These are phyloP conservation scores for Eutrema heterophyllum DNA, from an alignment of 345 rosid genomes.

Conservation along the genomic window DNA sequence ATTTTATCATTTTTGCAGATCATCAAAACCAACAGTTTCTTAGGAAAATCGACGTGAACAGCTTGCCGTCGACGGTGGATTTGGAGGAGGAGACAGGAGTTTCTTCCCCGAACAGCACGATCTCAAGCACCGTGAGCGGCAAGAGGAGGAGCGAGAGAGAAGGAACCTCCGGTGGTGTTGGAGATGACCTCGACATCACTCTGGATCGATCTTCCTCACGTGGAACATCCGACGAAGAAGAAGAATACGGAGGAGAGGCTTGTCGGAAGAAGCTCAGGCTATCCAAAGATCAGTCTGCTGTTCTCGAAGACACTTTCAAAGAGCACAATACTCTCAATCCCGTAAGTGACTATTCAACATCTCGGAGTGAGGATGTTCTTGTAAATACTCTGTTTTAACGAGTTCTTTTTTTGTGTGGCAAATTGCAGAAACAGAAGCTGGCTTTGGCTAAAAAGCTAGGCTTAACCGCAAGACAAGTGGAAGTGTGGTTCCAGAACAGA, in stretches of 20 bases:
- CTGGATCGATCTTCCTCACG: constrained; percentile 63
- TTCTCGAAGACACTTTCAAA: constrained; percentile 91
- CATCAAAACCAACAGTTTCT: constrained; percentile 43
- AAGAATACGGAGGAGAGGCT: constrained; percentile 84
- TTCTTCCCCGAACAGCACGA: constrained; percentile 92
- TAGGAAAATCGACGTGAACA: constrained; percentile 83
- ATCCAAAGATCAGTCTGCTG: constrained; percentile 89
- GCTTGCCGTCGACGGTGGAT: constrained; percentile 54
- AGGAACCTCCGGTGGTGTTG: constrained; percentile 25
- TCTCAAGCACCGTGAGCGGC: constrained; percentile 77
- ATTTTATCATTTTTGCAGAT: constrained; percentile 3
- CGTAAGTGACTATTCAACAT: constrained; percentile 40
- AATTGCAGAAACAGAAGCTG: constrained; percentile 79
- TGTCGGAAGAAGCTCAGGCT: constrained; percentile 96
- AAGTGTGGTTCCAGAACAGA: constrained; percentile 99
- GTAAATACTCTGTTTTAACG: background rate
- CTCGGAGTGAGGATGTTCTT: background rate
- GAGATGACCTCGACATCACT: constrained; percentile 54
- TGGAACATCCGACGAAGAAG: constrained; percentile 55
- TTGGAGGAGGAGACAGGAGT: constrained; percentile 85
- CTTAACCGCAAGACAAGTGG: constrained; percentile 88
- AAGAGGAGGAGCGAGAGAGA: constrained; percentile 76
- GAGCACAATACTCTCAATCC: constrained; percentile 97
- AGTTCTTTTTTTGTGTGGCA: background rate
- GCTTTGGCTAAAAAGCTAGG: constrained; percentile 85